Percentiles rank a stretch among this genome's conserved stretches.
Conservation (phyloP, 495 filamentous ascomycete genomes). For the Stereocaulon alpinum region DNA sequence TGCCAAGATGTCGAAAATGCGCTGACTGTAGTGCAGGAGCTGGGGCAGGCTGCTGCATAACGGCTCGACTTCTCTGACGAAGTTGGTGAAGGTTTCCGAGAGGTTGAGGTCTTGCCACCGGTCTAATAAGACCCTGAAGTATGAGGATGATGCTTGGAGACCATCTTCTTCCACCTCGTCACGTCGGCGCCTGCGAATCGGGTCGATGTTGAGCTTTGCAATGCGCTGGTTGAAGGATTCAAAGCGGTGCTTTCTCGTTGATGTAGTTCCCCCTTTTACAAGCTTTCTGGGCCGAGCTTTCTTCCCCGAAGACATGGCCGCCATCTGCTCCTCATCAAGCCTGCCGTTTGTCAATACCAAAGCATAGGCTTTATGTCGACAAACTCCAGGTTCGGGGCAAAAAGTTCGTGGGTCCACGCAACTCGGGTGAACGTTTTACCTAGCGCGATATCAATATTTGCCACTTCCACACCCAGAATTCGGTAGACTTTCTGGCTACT, state of each 20-base stretch:
- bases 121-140: constrained; percentile 69
- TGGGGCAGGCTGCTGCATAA: constrained; percentile 84
- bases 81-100: constrained; percentile 65
- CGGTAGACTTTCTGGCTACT: background rate
- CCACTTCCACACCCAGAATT: background rate
- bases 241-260: constrained; percentile 75
- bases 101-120: constrained; percentile 88
- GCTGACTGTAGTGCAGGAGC: constrained; percentile 75
- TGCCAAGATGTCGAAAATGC: constrained; percentile 68
- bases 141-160: constrained; percentile 53
- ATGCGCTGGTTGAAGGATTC: constrained; percentile 90
- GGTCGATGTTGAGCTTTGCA: constrained; percentile 86
- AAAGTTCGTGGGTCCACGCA: constrained; percentile 6
- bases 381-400: background rate
- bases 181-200: constrained; percentile 73
- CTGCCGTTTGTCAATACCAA: background rate
- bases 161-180: constrained; percentile 63
- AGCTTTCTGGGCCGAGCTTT: constrained; percentile 55
- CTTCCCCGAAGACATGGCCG: constrained; percentile 50
- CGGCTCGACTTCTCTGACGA: constrained; percentile 58
- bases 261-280: constrained; percentile 53
- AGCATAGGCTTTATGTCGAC: too few relatives aligned
- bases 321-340: constrained; percentile 30
- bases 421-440: constrained; percentile 7
- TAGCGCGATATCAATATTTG: constrained; percentile 6